Evolutionary conservation across 2,329 filamentous ascomycete species (phyloP).

Genomic region (Verticillium klebahnii): DNA sequence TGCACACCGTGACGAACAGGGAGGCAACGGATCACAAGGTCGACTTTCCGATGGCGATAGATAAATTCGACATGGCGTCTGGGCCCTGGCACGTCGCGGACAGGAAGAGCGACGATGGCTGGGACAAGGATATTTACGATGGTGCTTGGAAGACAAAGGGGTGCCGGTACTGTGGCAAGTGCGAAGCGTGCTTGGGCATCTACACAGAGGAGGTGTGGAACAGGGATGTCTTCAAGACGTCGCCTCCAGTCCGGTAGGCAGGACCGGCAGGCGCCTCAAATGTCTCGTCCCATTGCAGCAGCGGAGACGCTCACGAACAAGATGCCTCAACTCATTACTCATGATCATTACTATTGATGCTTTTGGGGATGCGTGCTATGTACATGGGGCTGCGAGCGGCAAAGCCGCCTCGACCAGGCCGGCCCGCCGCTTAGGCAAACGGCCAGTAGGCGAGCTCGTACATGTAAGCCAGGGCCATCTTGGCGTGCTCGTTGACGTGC

Average conservation of each 20-base stretch:
- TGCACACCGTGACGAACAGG: background rate
- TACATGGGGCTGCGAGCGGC: background rate
- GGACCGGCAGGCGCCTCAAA: background rate
- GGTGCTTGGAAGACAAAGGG: background rate
- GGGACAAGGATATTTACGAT: background rate
- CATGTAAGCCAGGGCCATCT: conserved; percentile 40
- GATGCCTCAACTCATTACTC: background rate
- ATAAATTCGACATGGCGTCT: conserved; percentile 1
- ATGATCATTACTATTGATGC: background rate
- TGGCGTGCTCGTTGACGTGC: conserved; percentile 62
- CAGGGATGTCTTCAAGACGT: too few species aligned
- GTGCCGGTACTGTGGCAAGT: conserved; percentile 1
- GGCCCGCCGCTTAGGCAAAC: background rate
- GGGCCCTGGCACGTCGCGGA: background rate
- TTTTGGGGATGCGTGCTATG: background rate
- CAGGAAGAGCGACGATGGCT: background rate
- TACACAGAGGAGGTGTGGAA: too few species aligned
- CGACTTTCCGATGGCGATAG: background rate
- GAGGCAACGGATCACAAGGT: background rate
- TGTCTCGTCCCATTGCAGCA: too few species aligned
- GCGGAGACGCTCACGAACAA: background rate
- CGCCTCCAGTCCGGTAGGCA: too few species aligned
- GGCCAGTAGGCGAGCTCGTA: conserved; percentile 34
- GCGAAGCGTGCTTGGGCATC: background rate
- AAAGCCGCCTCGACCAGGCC: background rate